Evolutionary conservation across 257 asterid species (phyloP).

Genomic region (Solanum pinnatisectum): DNA sequence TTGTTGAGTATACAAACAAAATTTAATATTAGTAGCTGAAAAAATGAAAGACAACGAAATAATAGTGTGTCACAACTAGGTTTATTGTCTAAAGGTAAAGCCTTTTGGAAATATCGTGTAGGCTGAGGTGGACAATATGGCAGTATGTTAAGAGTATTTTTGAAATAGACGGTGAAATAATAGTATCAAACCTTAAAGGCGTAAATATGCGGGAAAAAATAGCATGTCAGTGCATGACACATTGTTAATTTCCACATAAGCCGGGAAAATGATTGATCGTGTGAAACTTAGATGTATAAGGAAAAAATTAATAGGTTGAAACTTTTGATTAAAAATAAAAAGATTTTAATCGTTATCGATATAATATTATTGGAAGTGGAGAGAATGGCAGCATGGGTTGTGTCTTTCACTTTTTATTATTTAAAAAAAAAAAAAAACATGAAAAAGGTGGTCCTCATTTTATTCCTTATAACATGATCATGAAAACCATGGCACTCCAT

Average conservation of each 20-base stretch:
- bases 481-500: not conserved
- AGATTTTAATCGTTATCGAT: no score
- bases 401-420: not conserved
- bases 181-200: no score
- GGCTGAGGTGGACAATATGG: no score
- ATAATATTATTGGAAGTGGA: not conserved
- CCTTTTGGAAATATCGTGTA: no score
- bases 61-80: not conserved
- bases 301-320: no score
- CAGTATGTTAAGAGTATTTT: no score
- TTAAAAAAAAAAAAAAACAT: not conserved
- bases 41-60: not conserved
- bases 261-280: not conserved
- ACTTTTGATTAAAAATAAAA: not conserved
- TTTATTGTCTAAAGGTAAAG: not conserved
- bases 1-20: not conserved
- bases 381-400: not conserved
- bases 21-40: not conserved
- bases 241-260: not conserved
- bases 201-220: no score
- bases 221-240: not conserved
- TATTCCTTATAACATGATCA: not conserved
- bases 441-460: not conserved
- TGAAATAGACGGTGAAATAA: no score
- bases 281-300: not conserved